Base-by-base conservation (phyloP, 352 stramenopile genomes). In the Saprolegnia parasitica region DNA sequence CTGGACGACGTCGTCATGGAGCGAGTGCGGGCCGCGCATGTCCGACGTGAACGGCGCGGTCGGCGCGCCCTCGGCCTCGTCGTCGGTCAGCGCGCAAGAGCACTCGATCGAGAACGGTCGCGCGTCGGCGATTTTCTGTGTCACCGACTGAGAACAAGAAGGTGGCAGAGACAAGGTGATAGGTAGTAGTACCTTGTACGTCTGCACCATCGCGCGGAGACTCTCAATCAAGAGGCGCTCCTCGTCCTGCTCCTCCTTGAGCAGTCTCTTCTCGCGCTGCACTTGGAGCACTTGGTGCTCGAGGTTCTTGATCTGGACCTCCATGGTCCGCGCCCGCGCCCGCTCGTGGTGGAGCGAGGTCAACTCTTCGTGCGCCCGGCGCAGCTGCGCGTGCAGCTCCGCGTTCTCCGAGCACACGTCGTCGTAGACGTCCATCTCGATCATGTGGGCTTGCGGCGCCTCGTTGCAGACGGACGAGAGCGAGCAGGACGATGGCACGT, bases 151-250 rank as follows among this genome's bases (percentile, higher is more conserved):
- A 61, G 29, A 61, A 21, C 23, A 20, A 16, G 13, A 20, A 23
- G 29, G 21, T 24, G 37, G 16, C n/a, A 54, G 24, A 50, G 21
- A 35, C n/a, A 64, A 0, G 21, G n/a, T 47, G 16, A 5, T 16
- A 32, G 16, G 11, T 13, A 47, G 18, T 35, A 45, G 26, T 71
- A 79, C 74, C 73, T 88, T 89, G 67, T 89, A 89, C 72, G 85
- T 83, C 0, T 84, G 57, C 49, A 84, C 86, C 75, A 88, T 87
- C 2, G 80, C 80, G 13, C 78, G 78, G 2, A 89, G 71, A 71
- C 85, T 93, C 45, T 90, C 81, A 46, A 86, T 76, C 16, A 93
- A 67, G 23, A 77, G 79, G 32, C 80, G 79, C 35, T 87, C 79
- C 61, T 93, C 85, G 32, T 74, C 83, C 10, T 83, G 76, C 66